Evolutionary conservation across 2,329 filamentous ascomycete genomes (phyloP).

Genomic region (Akanthomyces lecanii): DNA sequence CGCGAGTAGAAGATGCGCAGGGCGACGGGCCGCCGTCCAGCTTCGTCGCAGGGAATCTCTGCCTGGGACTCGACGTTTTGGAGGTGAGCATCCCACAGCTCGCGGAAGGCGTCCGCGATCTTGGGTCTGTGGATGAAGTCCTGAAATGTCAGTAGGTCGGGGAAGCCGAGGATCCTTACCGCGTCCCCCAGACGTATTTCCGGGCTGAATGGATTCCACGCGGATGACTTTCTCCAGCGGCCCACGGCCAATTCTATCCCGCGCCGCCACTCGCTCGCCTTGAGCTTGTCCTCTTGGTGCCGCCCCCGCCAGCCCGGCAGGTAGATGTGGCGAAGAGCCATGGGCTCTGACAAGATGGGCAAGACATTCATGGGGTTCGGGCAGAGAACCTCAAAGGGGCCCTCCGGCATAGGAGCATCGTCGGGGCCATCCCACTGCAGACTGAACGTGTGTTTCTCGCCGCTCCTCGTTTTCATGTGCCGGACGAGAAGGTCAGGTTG

Average conservation of each 20-base stretch:
- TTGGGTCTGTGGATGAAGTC: neutral
- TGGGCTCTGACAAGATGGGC: neutral
- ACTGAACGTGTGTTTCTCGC: neutral
- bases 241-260: neutral
- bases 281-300: neutral
- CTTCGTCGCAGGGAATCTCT: neutral
- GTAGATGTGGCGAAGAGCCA: neutral
- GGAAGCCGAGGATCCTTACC: neutral
- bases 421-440: neutral
- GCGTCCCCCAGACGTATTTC: fast-evolving
- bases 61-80: fast-evolving
- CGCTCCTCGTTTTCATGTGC: neutral
- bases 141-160: neutral
- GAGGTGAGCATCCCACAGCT: neutral
- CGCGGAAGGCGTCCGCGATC: conserved; percentile 1
- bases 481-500: neutral
- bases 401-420: neutral
- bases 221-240: neutral
- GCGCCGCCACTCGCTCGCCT: neutral
- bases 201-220: too few relatives aligned
- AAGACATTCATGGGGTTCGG: neutral
- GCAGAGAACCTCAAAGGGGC: neutral
- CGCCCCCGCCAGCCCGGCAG: neutral
- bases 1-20: conserved; percentile 13
- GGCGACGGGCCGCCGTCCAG: neutral